phyloP scores from a whole-genome alignment of 352 stramenopile species.

The Aphanomyces euteiches region DNA sequence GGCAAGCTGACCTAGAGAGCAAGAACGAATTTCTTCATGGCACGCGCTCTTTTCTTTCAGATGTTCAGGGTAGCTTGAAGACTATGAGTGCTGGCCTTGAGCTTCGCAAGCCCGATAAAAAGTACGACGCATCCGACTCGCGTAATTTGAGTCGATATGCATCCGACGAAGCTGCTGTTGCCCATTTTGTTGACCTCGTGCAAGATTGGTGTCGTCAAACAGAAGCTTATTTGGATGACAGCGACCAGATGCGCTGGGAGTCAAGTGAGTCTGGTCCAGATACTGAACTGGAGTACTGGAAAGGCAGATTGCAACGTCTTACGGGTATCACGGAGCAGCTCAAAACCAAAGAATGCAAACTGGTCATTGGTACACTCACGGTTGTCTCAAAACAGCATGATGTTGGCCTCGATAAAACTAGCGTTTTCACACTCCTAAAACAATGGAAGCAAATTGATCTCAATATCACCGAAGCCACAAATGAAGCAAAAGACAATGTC shows the following conservation, averaged over 20 bases:
- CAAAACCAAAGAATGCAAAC: conserved; percentile 86
- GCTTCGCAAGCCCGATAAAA: conserved; percentile 81
- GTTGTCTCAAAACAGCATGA: conserved; percentile 78
- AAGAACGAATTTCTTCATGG: conserved; percentile 82
- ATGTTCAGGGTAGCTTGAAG: conserved; percentile 88
- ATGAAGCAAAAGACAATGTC: conserved; percentile 84
- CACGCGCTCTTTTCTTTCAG: conserved; percentile 71
- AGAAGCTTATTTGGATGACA: conserved; percentile 80
- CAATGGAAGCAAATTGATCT: conserved; percentile 88
- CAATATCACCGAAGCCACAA: conserved; percentile 79
- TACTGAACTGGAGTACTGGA: conserved; percentile 86
- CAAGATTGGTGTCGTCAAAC: conserved; percentile 88
- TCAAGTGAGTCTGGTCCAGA: conserved; percentile 74
- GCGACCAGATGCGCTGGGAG: conserved; percentile 75
- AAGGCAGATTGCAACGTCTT: conserved; percentile 69
- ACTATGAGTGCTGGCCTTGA: conserved; percentile 85
- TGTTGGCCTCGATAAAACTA: conserved; percentile 56
- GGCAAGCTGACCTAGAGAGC: conserved; percentile 54
- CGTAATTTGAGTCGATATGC: conserved; percentile 63
- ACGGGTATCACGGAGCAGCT: conserved; percentile 87
- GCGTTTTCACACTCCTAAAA: conserved; percentile 52
- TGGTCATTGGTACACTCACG: conserved; percentile 78
- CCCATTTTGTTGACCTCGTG: conserved; percentile 84
- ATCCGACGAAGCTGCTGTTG: conserved; percentile 61
- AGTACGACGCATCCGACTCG: conserved; percentile 66